Evolutionary conservation across 208 protist genomes (phyloP), one percentile per base, ranked within the genome.

Genomic region (Lotmaria passim): DNA sequence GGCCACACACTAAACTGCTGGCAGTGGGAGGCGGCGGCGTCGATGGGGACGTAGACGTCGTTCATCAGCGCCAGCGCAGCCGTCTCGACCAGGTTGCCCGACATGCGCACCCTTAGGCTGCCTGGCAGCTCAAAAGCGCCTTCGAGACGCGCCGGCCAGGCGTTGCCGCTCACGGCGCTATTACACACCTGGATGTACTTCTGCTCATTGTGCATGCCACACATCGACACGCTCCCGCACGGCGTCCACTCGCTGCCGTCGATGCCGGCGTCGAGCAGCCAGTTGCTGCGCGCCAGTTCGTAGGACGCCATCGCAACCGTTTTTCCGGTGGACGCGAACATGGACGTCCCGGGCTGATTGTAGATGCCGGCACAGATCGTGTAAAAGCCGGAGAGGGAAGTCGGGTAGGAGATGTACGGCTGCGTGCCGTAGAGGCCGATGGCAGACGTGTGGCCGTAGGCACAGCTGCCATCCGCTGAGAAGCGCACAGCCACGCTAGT

Each of bases 161-260:
- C 28, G 57, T 65, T 66, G 12, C 26, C 10, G 15, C 46, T 69
- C 36, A 68, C 50, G 10, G 51, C 61, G 19, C 69, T 62, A 48
- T 77, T 87, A 69, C 83, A 88, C 23, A 88, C 79, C 38, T 81
- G 56, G 43, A 76, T 61, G 26, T 66, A 76, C 28, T 44, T 38
- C 66, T 81, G 69, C 34, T 73, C n/a, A 17, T 71, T 67, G 12
- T 48, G 56, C 34, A 69, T 39, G 5, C 83, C 79, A 36, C 83
- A 88, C n/a, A 69, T 75, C 2, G 73, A 68, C 1, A 71, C 57
- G 51, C 65, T 78, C 33, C 79, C 79, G 60, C 82, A 87, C 50
- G 82, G 65, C 17, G 53, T 72, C 82, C 82, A 87, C 65, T 75
- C 71, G 10, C 38, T 57, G 28, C 24, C 66, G 14, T 56, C 63